These are phyloP conservation scores for Umbellularia californica DNA, from an alignment of 164 flowering plant species.

Conservation along the genomic window DNA sequence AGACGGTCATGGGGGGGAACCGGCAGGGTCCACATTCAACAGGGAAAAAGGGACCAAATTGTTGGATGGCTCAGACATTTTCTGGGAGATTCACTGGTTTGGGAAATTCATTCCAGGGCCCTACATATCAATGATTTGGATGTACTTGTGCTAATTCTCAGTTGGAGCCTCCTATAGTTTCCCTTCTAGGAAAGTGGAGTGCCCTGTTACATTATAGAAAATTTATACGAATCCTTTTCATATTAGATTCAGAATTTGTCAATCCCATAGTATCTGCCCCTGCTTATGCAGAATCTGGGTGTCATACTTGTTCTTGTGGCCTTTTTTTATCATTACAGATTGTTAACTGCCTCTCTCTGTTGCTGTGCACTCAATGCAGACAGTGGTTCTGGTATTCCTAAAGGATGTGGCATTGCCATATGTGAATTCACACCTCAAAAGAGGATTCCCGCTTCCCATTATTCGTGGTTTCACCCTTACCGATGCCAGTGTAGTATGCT, in stretches of 20 bases:
- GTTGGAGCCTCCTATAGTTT: not conserved
- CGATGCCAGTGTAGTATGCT: constrained; percentile 42
- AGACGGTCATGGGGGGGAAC: too few species aligned
- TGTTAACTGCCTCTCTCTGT: too few species aligned
- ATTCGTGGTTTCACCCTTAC: constrained; percentile 66
- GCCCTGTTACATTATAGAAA: too few species aligned
- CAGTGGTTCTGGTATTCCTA: constrained; percentile 56
- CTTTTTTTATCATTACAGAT: not conserved
- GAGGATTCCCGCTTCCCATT: constrained; percentile 76
- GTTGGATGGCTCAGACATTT: too few species aligned
- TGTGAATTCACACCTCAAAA: constrained; percentile 51
- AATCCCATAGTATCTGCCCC: not conserved
- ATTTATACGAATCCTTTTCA: too few species aligned
- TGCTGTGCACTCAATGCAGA: constrained; percentile 38
- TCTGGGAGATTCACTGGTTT: not conserved
- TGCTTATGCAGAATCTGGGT: not conserved
- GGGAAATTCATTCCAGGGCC: not conserved
- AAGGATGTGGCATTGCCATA: constrained; percentile 67
- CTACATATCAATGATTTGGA: too few species aligned
- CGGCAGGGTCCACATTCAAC: too few species aligned
- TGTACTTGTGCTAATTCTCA: not conserved
- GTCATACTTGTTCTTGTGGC: not conserved
- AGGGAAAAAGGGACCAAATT: too few species aligned
- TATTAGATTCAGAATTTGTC: not conserved
- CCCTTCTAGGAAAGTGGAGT: not conserved